Base-by-base conservation (phyloP, 345 rosid species). In the Mallotus nudiflorus region DNA sequence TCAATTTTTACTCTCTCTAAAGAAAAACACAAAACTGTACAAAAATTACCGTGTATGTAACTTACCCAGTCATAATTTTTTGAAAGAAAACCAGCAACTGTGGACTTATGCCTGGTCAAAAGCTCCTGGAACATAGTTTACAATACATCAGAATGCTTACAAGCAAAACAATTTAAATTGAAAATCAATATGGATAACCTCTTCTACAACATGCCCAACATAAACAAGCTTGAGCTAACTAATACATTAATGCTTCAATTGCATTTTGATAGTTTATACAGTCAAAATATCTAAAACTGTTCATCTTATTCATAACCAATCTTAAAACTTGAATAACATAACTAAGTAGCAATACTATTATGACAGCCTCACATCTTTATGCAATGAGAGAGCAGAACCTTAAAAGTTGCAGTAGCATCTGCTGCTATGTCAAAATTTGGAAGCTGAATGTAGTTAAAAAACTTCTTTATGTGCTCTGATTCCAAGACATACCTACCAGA, bases 11-110 rank as follows among this genome's bases (percentile, higher is more conserved):
- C 27, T 59, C 25, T 0, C 25, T 35, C 45, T 12, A 44, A 6
- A 5, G 51, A 29, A 40, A 62, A 25, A 31, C 6, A 18, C 24
- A 42, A 59, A 40, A 7, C 1, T 8, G 22, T 16, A 42, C 46
- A 48, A 63, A 63, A 42, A 6, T 44, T 63, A 29, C 20, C 33
- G 28, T 27, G 6, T 15, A 1, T 1, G 20, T 2, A 27, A 66
- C 85, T 82, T 77, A 86, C 98, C 99, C 99, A 91, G 29, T 92
- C 98, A 82, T 96, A 92, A 78, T 92, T 92, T 74, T 83, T 89
- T 19, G 88, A 84, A 54, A 96, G 97, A 79, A 96, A 96, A 56
- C 88, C 98, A 45, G 98, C 93, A 39, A 96, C 98, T 6, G 99
- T 96, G 67, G 99, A 91, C 79, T 96, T 96, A 75, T 96, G 99